Evolutionary conservation across 768 basidiomycete genomes (phyloP).

Genomic region (Auricularia sp.): DNA sequence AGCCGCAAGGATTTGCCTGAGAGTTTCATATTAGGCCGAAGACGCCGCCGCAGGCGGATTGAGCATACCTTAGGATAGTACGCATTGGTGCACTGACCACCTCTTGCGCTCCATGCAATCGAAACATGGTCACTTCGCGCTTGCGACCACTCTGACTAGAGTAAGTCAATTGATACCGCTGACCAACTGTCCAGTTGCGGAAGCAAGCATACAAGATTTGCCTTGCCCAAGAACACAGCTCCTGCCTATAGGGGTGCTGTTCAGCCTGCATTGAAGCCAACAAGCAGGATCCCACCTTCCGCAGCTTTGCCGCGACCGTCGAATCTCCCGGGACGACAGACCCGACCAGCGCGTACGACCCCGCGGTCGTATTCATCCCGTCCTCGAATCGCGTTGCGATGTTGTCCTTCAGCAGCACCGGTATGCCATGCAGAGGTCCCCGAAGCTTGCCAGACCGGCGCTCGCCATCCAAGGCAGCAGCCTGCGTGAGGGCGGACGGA

Average conservation of each 20-base stretch:
- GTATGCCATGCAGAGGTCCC: conserved; percentile 28
- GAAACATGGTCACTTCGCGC: conserved; percentile 19
- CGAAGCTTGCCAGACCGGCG: conserved; percentile 14
- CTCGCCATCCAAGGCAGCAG: conserved; percentile 24
- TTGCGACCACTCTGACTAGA: conserved; percentile 23
- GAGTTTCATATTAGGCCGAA: too few species aligned
- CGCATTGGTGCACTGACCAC: conserved; percentile 39
- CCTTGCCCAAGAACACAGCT: conserved; percentile 31
- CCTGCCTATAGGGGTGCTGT: background rate
- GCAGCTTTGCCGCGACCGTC: conserved; percentile 21
- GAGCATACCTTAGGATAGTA: conserved; percentile 30
- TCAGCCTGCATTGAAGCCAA: background rate
- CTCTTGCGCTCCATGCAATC: conserved; percentile 48
- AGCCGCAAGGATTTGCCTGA: conserved; percentile 42
- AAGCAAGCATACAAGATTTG: conserved; percentile 26
- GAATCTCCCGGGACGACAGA: conserved; percentile 27
- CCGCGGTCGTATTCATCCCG: conserved; percentile 35
- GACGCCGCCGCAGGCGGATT: too few species aligned
- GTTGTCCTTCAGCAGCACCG: conserved; percentile 28
- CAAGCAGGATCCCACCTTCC: conserved; percentile 4
- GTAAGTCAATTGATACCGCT: conserved; percentile 37
- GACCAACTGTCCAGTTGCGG: background rate
- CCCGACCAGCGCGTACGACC: conserved; percentile 26
- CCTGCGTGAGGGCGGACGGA: conserved; percentile 27
- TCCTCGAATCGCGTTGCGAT: conserved; percentile 9